phyloP scores from a whole-genome alignment of 1,284 basidiomycete species.

The Wolfiporia cocos region DNA sequence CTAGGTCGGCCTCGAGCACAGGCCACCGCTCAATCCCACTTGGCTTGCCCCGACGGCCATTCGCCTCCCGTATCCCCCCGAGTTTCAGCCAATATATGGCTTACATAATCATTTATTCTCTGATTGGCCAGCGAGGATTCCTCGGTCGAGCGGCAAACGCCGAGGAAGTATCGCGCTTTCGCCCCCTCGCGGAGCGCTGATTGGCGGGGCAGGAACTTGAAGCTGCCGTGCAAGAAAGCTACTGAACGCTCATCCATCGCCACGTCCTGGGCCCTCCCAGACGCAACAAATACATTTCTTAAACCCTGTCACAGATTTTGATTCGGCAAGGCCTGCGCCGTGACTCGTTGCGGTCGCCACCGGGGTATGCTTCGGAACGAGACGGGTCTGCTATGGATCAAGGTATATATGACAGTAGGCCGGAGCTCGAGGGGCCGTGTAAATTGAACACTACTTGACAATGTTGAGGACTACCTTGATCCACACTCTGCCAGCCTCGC shows the following conservation, averaged over 20 bases:
- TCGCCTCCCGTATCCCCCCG: too few species aligned
- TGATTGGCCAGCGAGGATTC: too few species aligned
- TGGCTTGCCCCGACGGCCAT: too few species aligned
- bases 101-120: too few species aligned
- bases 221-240: too few species aligned
- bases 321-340: conserved; percentile 1
- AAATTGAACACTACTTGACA: background rate
- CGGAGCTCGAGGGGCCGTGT: background rate
- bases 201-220: too few species aligned
- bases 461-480: conserved; percentile 7
- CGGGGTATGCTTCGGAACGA: conserved; percentile 19
- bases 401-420: conserved; percentile 13
- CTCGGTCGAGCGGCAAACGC: background rate
- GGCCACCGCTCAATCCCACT: too few species aligned
- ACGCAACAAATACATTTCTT: conserved; percentile 1
- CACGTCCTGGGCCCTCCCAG: background rate
- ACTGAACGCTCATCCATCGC: conserved; percentile 2
- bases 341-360: conserved; percentile 11
- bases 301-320: background rate
- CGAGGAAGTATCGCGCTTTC: too few species aligned
- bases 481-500: conserved; percentile 9
- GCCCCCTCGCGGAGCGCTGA: too few species aligned
- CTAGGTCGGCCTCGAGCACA: too few species aligned
- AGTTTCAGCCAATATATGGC: too few species aligned
- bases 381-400: conserved; percentile 12